These are phyloP conservation scores for Cyberlindnera amylophila DNA, from an alignment of 805 yeast species.

Conservation along the genomic window DNA sequence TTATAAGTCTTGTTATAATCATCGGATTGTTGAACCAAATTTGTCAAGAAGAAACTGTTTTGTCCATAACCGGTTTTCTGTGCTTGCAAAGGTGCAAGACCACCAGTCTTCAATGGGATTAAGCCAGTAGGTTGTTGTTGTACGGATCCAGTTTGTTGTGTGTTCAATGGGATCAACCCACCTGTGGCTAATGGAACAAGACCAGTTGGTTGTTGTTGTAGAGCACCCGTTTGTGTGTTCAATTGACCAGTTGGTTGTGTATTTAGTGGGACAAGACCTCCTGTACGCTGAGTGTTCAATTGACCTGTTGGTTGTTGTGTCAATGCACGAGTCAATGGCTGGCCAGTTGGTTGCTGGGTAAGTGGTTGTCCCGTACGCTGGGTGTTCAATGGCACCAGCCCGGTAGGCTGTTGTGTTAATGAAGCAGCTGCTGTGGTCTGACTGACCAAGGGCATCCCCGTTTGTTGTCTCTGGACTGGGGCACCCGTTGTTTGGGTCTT, in stretches of 20 bases:
- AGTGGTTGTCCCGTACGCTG: constrained; percentile 12
- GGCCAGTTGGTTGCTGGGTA: no score
- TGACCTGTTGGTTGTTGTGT: constrained; percentile 13
- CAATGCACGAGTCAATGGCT: no score
- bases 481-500: constrained; percentile 14
- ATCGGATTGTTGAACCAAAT: constrained; percentile 64
- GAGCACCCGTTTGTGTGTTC: constrained; percentile 7
- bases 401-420: constrained; percentile 14
- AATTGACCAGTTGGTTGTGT: neutral
- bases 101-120: constrained; percentile 22
- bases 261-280: neutral
- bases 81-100: constrained; percentile 31
- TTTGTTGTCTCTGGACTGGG: constrained; percentile 50
- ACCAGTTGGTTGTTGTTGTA: constrained; percentile 65
- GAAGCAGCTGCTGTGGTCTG: constrained; percentile 38
- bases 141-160: constrained; percentile 12
- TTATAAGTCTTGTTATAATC: constrained; percentile 29
- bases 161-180: constrained; percentile 48
- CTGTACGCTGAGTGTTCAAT: constrained; percentile 11
- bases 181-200: constrained; percentile 59
- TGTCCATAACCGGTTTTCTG: constrained; percentile 45
- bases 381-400: neutral
- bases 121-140: constrained; percentile 35
- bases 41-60: constrained; percentile 34
- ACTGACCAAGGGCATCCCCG: constrained; percentile 64